Conservation (phyloP, 768 basidiomycete species). For the Suillus occidentalis region DNA sequence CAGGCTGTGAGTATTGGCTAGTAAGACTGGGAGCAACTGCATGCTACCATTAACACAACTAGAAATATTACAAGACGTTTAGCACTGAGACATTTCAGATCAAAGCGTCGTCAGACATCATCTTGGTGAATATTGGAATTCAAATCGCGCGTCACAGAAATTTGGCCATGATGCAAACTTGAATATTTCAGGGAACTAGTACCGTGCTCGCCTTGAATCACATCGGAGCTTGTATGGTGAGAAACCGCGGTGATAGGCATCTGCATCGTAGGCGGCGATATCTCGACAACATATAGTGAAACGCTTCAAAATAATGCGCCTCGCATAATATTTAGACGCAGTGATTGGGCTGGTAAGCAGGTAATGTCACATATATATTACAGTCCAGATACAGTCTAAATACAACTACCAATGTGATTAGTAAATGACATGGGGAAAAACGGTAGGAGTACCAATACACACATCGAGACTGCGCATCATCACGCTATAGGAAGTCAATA, state of each 20-base stretch:
- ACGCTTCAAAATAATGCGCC: neutral
- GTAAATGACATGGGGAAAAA: neutral
- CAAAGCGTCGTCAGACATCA: neutral
- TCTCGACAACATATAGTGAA: neutral
- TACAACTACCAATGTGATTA: slow-evolving; percentile 2
- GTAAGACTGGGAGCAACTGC: neutral
- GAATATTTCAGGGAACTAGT: neutral
- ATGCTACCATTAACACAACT: neutral
- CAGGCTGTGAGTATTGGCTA: slow-evolving; percentile 22
- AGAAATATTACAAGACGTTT: neutral
- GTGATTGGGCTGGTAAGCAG: neutral
- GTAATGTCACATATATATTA: neutral
- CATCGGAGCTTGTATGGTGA: neutral
- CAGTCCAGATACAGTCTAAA: slow-evolving; percentile 6
- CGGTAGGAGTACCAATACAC: neutral
- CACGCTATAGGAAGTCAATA: neutral
- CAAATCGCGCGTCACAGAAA: neutral
- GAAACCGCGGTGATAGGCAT: neutral
- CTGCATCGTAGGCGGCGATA: neutral
- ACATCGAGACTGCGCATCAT: neutral
- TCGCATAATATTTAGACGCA: neutral
- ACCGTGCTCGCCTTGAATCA: neutral
- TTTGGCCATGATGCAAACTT: neutral
- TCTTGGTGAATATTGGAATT: neutral
- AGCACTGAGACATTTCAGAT: neutral